Conservation (phyloP, 2,329 filamentous ascomycete species). For the Aspergillus tubingensis region DNA sequence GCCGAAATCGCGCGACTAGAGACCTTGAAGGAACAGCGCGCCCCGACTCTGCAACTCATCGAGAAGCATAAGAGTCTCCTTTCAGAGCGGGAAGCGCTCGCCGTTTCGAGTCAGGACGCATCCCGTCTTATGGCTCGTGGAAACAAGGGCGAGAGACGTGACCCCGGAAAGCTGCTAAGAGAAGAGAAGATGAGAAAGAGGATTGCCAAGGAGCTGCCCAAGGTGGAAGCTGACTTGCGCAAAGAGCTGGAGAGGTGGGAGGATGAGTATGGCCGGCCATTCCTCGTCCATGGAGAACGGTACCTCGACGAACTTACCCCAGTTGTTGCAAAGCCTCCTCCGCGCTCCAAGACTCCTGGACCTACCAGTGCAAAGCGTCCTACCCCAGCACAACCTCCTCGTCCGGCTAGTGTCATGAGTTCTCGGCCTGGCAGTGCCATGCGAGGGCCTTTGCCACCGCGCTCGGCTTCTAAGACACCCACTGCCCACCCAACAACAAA, state of each 20-base stretch:
- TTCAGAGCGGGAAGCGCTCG: constrained; percentile 81
- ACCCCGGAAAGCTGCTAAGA: constrained; percentile 87
- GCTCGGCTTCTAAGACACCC: constrained; percentile 51
- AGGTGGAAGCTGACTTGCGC: constrained; percentile 79
- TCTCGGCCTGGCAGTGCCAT: constrained; percentile 37
- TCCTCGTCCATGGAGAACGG: constrained; percentile 86
- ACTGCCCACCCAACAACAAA: constrained; percentile 44
- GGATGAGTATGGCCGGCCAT: constrained; percentile 89
- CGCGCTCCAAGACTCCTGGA: constrained; percentile 50
- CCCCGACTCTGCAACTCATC: constrained; percentile 77
- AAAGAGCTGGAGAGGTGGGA: constrained; percentile 86
- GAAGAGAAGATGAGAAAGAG: constrained; percentile 99
- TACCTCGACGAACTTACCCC: constrained; percentile 81
- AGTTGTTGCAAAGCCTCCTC: constrained; percentile 66
- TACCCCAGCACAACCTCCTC: constrained; percentile 25
- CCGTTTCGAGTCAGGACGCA: constrained; percentile 90
- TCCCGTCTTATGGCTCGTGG: constrained; percentile 89
- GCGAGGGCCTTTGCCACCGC: constrained; percentile 44
- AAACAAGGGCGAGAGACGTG: constrained; percentile 88
- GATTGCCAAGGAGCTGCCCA: constrained; percentile 93
- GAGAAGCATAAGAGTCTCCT: constrained; percentile 82
- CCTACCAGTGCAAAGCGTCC: constrained; percentile 25
- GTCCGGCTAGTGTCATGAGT: constrained; percentile 32
- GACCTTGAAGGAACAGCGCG: constrained; percentile 79
- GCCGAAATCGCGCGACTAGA: constrained; percentile 83